Base-by-base conservation (phyloP, 148 eudicot genomes). In the Fagopyrum homotropicum region DNA sequence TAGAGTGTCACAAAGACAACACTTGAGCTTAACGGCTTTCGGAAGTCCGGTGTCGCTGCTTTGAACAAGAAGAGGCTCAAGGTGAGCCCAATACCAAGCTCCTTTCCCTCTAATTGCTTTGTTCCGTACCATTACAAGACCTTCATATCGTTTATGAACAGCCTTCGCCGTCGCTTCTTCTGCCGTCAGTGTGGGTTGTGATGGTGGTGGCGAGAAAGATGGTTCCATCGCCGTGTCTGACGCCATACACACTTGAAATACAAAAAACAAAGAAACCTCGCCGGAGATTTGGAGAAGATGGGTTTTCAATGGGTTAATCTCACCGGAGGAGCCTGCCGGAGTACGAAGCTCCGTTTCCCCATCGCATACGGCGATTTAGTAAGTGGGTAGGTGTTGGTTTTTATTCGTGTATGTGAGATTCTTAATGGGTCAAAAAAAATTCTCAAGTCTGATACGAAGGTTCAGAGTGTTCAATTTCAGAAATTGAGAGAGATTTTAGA, bases 1-100 rank as follows among this genome's bases (percentile, higher is more conserved):
- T 8, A 90, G 73, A 12, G 98, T 83, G 48, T 84, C 82, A 78
- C 98, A 95, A 12, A 95, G 77, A 54, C 86, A 86, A 57, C 98
- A 95, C 80, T 86, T 79, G 6, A 96, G 84, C 80, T 95, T 95
- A 2, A 95, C 99, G 0, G 99, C 89, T 72, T 92, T 92, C 0
- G 96, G 88, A 3, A 84, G 43, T 0, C 90, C 90, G 7, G 87
- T 84, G 0, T 92, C 97, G 61, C 86, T 68, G 77, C 87, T 81
- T 46, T 78, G 86, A 4, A 92, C 87, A 22, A 95, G 80, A 6
- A 86, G 80, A 0, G 99, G 97, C 80, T 95, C 97, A 0, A 95
- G 79, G 78, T 95, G 96, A 3, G 88, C 83, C 99, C 99, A 95
- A 72, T 95, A 95, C 99, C 99, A 95, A 4, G 99, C 99, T 15